Evolutionary conservation across 176 grass and related monocot species (phyloP).

Genomic region (Oryza rufipogon): DNA sequence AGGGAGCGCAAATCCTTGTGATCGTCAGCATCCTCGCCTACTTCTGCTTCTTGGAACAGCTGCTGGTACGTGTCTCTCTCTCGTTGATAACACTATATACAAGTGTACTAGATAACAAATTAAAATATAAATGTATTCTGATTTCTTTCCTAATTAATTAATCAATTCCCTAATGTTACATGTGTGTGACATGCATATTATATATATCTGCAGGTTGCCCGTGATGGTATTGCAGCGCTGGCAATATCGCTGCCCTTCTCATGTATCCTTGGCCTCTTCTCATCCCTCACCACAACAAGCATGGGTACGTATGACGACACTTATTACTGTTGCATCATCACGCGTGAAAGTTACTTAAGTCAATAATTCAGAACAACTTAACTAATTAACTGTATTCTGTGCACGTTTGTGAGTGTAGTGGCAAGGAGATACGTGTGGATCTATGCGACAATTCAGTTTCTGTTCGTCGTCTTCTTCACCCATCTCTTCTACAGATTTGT

Average conservation of each 20-base stretch:
- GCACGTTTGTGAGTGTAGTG: conserved; percentile 38
- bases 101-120: too few species aligned
- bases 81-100: background rate
- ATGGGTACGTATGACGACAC: conserved; percentile 54
- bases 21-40: conserved; percentile 85
- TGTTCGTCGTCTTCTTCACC: conserved; percentile 81
- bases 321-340: background rate
- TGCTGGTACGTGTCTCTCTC: conserved; percentile 54
- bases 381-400: background rate
- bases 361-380: background rate
- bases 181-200: too few species aligned
- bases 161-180: background rate
- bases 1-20: conserved; percentile 77
- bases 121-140: too few species aligned
- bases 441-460: conserved; percentile 66
- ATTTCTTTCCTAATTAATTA: background rate
- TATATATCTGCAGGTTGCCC: conserved; percentile 45
- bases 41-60: conserved; percentile 94
- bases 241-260: conserved; percentile 92
- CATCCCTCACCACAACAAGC: conserved; percentile 71
- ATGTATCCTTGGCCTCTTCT: conserved; percentile 79
- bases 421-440: conserved; percentile 79
- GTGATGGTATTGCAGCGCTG: conserved; percentile 65
- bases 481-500: conserved; percentile 88
- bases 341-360: too few species aligned